Base-by-base conservation (phyloP, 805 yeast species). In the Naumovozyma dairenensis region DNA sequence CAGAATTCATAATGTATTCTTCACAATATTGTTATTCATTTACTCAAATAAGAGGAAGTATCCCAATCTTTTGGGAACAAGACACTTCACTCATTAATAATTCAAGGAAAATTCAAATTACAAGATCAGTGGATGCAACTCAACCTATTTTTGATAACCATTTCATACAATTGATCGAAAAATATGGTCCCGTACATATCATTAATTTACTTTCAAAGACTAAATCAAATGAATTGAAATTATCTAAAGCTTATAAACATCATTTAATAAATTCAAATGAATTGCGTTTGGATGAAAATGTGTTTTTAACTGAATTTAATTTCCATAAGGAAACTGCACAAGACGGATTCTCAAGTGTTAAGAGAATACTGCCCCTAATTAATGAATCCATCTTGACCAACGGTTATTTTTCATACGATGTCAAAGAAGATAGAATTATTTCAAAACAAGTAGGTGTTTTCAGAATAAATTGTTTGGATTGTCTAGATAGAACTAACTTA, bases 31-130 rank as follows among this genome's bases (percentile, higher is more conserved):
- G 72, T 66, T 86, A 74, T 53, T 74, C 96, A 2, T 87, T 77
- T 57, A 73, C 80, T 1, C 95, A 86, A 57, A 74, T 92, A 7
- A 68, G 99, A 51, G 99, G 99, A 4, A 80, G 94, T 12, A 85
- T 92, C 3, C 98, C 99, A 0, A 68, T 89, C 1, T 92, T 92
- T 52, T 92, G 98, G 98, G 98, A 92, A 54, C 98, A 92, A 57
- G 96, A 89, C 48, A 75, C 92, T 3, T 80, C 93, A 2, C 62
- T 89, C 39, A 74, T 89, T 17, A 77, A 82, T 43, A 94, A 96
- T 14, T n/a, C n/a, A n/a, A n/a, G n/a, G n/a, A 92, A 87, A 51
- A 84, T 89, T 32, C 79, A 78, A 29, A 69, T 92, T 8, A 85
- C 96, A 0, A 69, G 98, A 48, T 82, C 95, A 2, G 59, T 72